Evolutionary conservation across 352 stramenopile genomes (phyloP), one percentile per base, ranked within the genome.

Genomic region (Discostella stelligera): DNA sequence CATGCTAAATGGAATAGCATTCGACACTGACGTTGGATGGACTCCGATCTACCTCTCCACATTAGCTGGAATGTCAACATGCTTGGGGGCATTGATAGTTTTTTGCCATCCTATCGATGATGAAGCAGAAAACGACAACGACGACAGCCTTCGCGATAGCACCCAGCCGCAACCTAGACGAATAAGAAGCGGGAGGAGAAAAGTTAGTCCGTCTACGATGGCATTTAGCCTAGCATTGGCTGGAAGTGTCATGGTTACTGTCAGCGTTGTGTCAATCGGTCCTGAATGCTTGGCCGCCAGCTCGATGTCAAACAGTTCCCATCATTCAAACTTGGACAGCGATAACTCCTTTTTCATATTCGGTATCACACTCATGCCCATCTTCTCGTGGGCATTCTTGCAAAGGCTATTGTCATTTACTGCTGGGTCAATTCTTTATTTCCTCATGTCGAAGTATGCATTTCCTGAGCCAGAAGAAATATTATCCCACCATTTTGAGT

Each of bases 241-340:
- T 16, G 87, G 82, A 21, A 85, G 77, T 65, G 87, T 93, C 20
- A 93, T 93, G 87, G 74, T 93, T 11, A 93, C 87, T 16, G 83
- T 93, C 6, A 82, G 64, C 66, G 64, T 90, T 11, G 78, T 89
- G 16, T 86, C 72, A 0, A 86, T 93, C 48, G 58, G 72, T 27
- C 87, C 87, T 1, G 85, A 93, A 77, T 88, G 85, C 61, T 66
- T 89, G 9, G 66, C 74, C 25, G 74, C 67, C 27, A 73, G 53
- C 9, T 80, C 73, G 0, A 75, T 74, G 66, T 59, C 60, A 48
- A 58, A 75, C 50, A 80, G 66, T 63, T 48, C 27, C 11, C 3
- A 48, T 18, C 54, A 39, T 13, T 52, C 23, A 48, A 54, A 60
- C 37, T 13, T 44, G 3, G 66, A 74, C 21, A 30, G 25, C 23